phyloP scores from a whole-genome alignment of 176 grass and related monocot species.

The Aegilops speltoides region DNA sequence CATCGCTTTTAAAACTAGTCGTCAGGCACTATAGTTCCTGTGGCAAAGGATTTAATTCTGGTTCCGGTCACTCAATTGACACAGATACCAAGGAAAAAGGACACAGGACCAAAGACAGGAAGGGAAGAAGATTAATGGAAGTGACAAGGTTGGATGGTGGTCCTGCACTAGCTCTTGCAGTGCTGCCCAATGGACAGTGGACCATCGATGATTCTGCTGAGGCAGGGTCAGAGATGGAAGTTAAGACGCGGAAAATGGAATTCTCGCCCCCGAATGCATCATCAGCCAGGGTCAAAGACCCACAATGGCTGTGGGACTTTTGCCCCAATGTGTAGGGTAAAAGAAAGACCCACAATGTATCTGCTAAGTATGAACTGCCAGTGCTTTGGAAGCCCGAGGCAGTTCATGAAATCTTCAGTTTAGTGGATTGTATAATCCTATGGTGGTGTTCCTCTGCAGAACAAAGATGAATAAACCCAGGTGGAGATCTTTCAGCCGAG shows the following conservation, averaged over 20 bases:
- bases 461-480: neutral
- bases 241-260: neutral
- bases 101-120: neutral
- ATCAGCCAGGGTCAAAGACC: neutral
- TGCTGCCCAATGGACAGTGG: neutral
- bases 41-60: neutral
- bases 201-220: neutral
- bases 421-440: neutral
- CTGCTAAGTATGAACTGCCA: neutral
- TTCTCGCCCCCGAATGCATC: neutral
- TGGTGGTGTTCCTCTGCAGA: neutral
- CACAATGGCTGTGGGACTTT: neutral
- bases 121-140: neutral
- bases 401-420: neutral
- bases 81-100: neutral
- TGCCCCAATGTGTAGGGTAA: too few relatives aligned
- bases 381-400: neutral
- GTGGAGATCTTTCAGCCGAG: neutral
- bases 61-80: neutral
- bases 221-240: neutral
- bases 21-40: neutral
- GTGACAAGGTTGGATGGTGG: neutral
- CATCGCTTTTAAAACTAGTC: neutral
- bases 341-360: neutral
- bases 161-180: neutral